Evolutionary conservation across 1,139 yeast species (phyloP).

Genomic region (Meyerozyma elateridarum): DNA sequence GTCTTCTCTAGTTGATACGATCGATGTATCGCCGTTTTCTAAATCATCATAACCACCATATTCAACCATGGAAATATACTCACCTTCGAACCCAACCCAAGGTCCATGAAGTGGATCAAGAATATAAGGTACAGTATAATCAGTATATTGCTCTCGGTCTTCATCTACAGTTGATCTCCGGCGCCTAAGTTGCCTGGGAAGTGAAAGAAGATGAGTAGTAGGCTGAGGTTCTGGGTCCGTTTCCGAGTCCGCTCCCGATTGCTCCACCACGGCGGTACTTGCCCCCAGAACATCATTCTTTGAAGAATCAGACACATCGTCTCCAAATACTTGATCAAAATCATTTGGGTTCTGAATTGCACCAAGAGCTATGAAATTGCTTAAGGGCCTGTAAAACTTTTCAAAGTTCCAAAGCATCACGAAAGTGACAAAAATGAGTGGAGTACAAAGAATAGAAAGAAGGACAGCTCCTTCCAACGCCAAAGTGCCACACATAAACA

Average conservation of each 20-base stretch:
- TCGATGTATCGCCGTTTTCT: constrained; percentile 22
- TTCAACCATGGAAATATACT: constrained; percentile 40
- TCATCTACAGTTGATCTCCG: constrained; percentile 50
- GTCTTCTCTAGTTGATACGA: constrained; percentile 19
- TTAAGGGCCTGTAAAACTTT: constrained; percentile 54
- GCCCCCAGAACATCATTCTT: too few relatives aligned
- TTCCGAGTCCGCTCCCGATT: not conserved
- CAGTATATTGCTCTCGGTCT: constrained; percentile 47
- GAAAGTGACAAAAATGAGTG: constrained; percentile 48
- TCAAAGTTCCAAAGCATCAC: constrained; percentile 53
- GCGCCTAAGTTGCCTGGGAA: constrained; percentile 15
- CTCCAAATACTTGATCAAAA: constrained; percentile 5
- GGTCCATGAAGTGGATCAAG: constrained; percentile 50
- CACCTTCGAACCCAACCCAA: constrained; percentile 55
- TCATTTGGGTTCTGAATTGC: constrained; percentile 45
- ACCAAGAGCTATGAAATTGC: constrained; percentile 57
- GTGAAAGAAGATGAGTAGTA: not conserved
- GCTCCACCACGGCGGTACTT: too few relatives aligned
- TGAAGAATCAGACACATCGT: constrained; percentile 1
- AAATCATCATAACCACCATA: constrained; percentile 17
- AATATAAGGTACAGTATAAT: constrained; percentile 48
- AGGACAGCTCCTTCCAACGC: constrained; percentile 59
- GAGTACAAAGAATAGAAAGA: constrained; percentile 47
- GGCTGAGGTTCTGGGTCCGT: not conserved
- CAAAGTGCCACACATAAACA: constrained; percentile 66